Conservation (phyloP, 306 rosid genomes). For the Cyclanthera cordifolia region DNA sequence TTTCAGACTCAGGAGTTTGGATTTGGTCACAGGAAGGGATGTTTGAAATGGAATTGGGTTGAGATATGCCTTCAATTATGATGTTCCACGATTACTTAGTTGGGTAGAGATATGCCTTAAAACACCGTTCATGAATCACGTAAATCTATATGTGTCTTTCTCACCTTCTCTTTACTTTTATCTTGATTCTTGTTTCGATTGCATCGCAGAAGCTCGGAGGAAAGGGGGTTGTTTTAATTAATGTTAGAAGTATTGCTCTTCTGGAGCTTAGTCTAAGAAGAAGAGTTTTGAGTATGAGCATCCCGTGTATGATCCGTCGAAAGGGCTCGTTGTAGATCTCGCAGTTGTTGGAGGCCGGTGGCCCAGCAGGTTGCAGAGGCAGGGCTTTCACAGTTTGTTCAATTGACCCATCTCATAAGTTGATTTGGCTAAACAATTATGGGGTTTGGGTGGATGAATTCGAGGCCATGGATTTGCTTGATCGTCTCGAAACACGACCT, state of each 20-base stretch:
- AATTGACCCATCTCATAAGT: constrained; percentile 72
- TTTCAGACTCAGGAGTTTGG: constrained; percentile 47
- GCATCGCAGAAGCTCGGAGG: no score
- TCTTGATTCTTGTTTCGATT: no score
- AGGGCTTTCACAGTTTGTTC: constrained; percentile 84
- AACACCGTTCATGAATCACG: no score
- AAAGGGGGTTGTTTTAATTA: constrained; percentile 27
- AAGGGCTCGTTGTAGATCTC: constrained; percentile 71
- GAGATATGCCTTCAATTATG: no score
- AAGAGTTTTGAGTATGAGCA: constrained; percentile 84
- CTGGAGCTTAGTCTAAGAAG: constrained; percentile 74
- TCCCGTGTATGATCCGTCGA: constrained; percentile 68
- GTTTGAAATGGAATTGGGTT: constrained; percentile 34
- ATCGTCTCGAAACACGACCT: constrained; percentile 89
- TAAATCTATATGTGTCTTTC: no score
- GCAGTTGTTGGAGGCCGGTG: constrained; percentile 92
- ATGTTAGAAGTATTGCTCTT: constrained; percentile 54
- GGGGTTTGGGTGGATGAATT: constrained; percentile 99
- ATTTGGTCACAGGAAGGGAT: constrained; percentile 44
- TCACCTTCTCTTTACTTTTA: no score
- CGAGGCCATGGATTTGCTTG: constrained; percentile 90
- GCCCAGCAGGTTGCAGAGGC: constrained; percentile 97
- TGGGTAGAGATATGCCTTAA: no score
- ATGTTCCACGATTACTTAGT: no score
- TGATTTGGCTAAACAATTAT: constrained; percentile 95